Base-by-base conservation (phyloP, 176 grass and related monocot genomes). In the Calamus simplicifolius region DNA sequence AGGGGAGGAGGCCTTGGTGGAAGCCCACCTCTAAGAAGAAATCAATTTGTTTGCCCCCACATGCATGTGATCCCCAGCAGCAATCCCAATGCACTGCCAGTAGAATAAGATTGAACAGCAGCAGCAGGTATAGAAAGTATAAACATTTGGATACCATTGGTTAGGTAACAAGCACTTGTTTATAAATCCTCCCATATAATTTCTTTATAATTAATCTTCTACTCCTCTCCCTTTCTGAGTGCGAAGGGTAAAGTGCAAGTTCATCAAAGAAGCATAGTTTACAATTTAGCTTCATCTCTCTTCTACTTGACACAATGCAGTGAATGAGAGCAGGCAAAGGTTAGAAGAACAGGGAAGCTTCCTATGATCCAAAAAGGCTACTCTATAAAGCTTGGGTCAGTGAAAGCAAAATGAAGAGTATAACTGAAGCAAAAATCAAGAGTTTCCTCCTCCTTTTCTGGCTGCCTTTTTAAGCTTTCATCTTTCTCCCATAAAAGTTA, bases 41-140 rank as follows among this genome's bases (percentile, higher is more conserved):
- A 59, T 30, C 3, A 26, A 30, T 6, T 59, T 59, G 57, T 29
- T 28, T 29, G 29, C 15, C 16, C 25, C 25, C 26, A 35, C 71
- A 79, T 59, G 79, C 89, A 89, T 89, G 85, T 95, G 85, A 83
- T 76, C 57, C 64, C 56, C 65, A 71, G 72, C 85, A 66, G 50
- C 79, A 84, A 95, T 85, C 85, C 89, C 73, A 31, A 85, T 57
- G 85, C 48, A 29, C 52, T 27, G 59, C 35, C 52, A 89, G 75
- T 88, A 81, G 67, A 88, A 72, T 81, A 88, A 84, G 16, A 18
- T 17, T 15, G 23, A 52, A 51, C 23, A 52, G 26, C 27, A 52
- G 26, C 27, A 52, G 49, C 62, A 52, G 49, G 62, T 65, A 65
- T 15, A 17, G 16, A 16, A 65, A 23, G 21, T 23, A 23, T 23